Evolutionary conservation across 306 rosid species (phyloP), one percentile per base, ranked within the genome.

Genomic region (Purshia tridentata): DNA sequence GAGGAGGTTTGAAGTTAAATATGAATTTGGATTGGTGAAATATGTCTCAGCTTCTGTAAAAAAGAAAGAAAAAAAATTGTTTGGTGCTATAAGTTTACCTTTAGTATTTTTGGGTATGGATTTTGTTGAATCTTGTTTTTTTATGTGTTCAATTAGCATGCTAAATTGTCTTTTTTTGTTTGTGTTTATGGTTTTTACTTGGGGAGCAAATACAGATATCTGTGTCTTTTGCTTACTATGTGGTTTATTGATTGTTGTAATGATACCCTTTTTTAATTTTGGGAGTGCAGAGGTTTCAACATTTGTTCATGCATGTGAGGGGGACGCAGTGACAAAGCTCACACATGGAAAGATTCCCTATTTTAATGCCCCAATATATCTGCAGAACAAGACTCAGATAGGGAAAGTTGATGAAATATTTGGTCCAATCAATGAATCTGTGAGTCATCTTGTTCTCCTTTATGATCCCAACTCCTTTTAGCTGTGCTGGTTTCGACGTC

Each of bases 401-500:
- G 99, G 99, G 42, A 95, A 95, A 81, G 99, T 95, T 58, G 99
- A 91, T 81, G 99, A 95, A 73, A 95, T 95, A 68, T 95, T 91
- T 61, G 98, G 79, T 72, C 81, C 85, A 19, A 81, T 74, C 70
- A 74, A 75, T 16, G 86, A 84, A 69, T 79, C 82, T 13, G 88
- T 73, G 74, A 86, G 90, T 63, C 76, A 67, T 5, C 75, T 51
- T 16, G 72, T 50, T 19, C 45, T 6, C 52, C 18, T 64, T 78
- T 53, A 11, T 46, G 35, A 39, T 75, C 46, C 19, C 39, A 10
- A 37, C 55, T 53, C n/a, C 6, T 66, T 70, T 16, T 37, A 0
- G 37, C 68, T 53, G 42, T 63, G 16, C 8, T 56, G 10, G 58
- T 64, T 8, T 22, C 2, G 68, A 71, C 41, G 4, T 53, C 3